These are phyloP conservation scores for Endoconidiophora laricicola DNA, from an alignment of 2,329 filamentous ascomycete species.

Conservation along the genomic window DNA sequence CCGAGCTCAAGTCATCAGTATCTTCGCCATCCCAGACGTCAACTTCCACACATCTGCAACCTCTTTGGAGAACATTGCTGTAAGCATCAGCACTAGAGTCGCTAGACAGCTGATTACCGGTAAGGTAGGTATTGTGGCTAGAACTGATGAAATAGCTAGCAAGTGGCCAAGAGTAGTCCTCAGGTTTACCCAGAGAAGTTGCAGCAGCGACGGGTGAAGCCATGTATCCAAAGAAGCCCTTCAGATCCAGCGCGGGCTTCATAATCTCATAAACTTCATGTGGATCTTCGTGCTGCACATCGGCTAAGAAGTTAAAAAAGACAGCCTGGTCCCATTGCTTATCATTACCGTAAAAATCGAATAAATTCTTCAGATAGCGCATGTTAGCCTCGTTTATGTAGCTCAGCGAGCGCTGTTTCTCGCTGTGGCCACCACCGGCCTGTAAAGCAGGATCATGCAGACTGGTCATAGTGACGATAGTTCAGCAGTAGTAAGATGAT, in stretches of 20 bases:
- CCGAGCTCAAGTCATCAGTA: slow-evolving; percentile 49
- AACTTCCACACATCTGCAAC: slow-evolving; percentile 83
- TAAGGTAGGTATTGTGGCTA: slow-evolving; percentile 88
- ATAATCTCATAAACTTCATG: slow-evolving; percentile 15
- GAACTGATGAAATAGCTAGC: slow-evolving; percentile 89
- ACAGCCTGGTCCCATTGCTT: slow-evolving; percentile 30
- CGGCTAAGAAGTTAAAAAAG: slow-evolving; percentile 28
- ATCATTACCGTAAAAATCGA: slow-evolving; percentile 26
- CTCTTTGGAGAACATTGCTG: slow-evolving; percentile 64
- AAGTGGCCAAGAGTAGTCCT: slow-evolving; percentile 56
- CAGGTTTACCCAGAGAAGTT: slow-evolving; percentile 23
- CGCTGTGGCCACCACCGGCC: slow-evolving; percentile 32
- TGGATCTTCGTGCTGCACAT: slow-evolving; percentile 27
- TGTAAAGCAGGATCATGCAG: slow-evolving; percentile 22
- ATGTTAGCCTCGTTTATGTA: slow-evolving; percentile 26
- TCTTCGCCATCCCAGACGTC: slow-evolving; percentile 90
- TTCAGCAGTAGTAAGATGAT: no score
- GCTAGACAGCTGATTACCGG: slow-evolving; percentile 75
- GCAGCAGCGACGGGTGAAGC: slow-evolving; percentile 30
- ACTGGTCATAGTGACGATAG: slow-evolving; percentile 1
- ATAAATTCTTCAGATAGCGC: slow-evolving; percentile 30
- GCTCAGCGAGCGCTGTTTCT: slow-evolving; percentile 24
- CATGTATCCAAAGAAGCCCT: slow-evolving; percentile 39
- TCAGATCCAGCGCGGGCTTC: slow-evolving; percentile 25
- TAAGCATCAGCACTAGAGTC: slow-evolving; percentile 79